A percentile compares a stretch with the other conserved stretches of the same genome.
Conservation (phyloP, 352 stramenopile genomes). For the Globisporangium rhizosaccharum region DNA sequence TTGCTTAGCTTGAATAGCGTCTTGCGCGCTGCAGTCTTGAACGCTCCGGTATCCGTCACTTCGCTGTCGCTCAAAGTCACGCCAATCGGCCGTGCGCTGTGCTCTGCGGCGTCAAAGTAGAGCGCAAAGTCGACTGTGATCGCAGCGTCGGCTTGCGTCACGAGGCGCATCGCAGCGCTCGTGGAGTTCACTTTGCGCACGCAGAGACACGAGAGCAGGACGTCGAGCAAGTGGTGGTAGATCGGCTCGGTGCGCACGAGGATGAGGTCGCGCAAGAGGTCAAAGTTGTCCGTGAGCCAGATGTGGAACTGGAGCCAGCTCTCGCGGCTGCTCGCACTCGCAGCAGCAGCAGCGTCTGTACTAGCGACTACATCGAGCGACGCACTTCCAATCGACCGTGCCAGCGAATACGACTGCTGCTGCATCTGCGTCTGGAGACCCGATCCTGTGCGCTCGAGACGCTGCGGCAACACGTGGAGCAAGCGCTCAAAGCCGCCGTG, state of each 20-base stretch:
- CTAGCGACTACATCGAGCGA: not conserved
- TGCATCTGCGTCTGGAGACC: not conserved
- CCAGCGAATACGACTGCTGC: not conserved
- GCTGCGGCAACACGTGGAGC: slow-evolving; percentile 32
- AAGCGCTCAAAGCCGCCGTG: slow-evolving; percentile 69
- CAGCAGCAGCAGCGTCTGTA: not conserved
- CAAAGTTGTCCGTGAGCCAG: slow-evolving; percentile 67
- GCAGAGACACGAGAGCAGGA: slow-evolving; percentile 38
- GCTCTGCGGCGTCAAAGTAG: slow-evolving; percentile 18
- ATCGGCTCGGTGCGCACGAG: slow-evolving; percentile 55
- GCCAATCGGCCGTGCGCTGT: slow-evolving; percentile 4
- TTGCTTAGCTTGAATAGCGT: slow-evolving; percentile 36
- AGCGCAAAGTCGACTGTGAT: slow-evolving; percentile 30
- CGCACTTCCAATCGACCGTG: not conserved
- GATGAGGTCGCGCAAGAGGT: slow-evolving; percentile 66
- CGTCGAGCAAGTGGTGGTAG: slow-evolving; percentile 46
- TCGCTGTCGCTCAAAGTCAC: slow-evolving; percentile 14
- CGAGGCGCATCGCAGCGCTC: slow-evolving; percentile 6
- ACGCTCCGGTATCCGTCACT: slow-evolving; percentile 1
- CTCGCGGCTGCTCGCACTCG: slow-evolving; percentile 28
- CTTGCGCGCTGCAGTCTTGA: slow-evolving; percentile 23
- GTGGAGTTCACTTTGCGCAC: slow-evolving; percentile 37
- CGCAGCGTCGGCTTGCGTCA: slow-evolving; percentile 20
- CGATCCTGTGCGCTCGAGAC: not conserved
- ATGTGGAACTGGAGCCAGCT: slow-evolving; percentile 74